phyloP scores from a whole-genome alignment of 192 early-diverging fungal species.

The Gaertneriomyces semiglobifer region DNA sequence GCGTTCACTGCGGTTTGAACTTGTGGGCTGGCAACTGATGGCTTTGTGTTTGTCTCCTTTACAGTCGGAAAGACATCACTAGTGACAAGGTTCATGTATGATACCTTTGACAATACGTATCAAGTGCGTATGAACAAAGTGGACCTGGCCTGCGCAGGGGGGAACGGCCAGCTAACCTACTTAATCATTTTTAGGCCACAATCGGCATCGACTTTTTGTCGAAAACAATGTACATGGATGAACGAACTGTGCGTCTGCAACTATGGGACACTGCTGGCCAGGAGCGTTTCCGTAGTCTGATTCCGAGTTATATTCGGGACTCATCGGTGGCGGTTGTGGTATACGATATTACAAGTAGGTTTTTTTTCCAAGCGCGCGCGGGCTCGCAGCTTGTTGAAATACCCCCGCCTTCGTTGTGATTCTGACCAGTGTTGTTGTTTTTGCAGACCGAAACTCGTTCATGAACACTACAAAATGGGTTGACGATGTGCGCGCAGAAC shows the following conservation, averaged over 20 bases:
- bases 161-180: not conserved
- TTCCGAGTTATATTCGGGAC: constrained; percentile 98
- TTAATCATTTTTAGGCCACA: constrained; percentile 65
- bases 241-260: constrained; percentile 95
- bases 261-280: constrained; percentile 99
- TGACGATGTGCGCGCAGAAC: constrained; percentile 97
- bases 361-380: not conserved
- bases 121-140: constrained; percentile 35
- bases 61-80: constrained; percentile 97
- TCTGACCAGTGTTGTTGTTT: not conserved
- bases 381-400: not conserved
- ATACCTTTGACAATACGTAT: constrained; percentile 99
- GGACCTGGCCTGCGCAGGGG: too few species aligned
- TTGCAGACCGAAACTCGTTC: constrained; percentile 88
- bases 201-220: constrained; percentile 99
- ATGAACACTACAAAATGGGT: constrained; percentile 97
- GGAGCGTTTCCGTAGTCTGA: constrained; percentile 94
- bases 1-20: not conserved
- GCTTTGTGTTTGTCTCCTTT: not conserved
- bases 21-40: not conserved
- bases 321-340: constrained; percentile 96
- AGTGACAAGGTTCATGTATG: constrained; percentile 99
- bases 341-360: constrained; percentile 93
- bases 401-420: not conserved
- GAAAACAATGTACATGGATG: constrained; percentile 99